These are phyloP conservation scores for Eimeria necatrix DNA, from an alignment of 169 alveolate species.

Conservation along the genomic window DNA sequence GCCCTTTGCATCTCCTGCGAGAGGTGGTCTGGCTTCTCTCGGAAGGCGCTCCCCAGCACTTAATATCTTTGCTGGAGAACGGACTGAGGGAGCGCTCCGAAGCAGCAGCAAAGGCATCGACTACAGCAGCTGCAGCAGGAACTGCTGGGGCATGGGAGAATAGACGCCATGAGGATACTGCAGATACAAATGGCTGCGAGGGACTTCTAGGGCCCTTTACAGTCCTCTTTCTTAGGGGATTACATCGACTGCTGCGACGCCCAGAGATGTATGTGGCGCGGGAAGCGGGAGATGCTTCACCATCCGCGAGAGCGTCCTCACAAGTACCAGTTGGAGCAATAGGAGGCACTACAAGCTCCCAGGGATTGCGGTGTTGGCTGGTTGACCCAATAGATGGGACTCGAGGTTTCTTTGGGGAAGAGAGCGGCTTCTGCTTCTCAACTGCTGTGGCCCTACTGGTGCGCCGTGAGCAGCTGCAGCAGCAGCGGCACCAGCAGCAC, in stretches of 20 bases:
- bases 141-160: background rate
- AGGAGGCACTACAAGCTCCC: background rate
- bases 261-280: background rate
- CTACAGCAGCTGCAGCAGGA: conserved; percentile 21
- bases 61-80: background rate
- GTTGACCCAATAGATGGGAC: conserved; percentile 62
- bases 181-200: background rate
- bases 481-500: conserved; percentile 32
- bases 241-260: conserved; percentile 64
- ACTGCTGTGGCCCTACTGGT: conserved; percentile 58
- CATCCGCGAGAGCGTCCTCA: background rate
- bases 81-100: background rate
- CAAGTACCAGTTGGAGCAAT: background rate
- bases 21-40: conserved; percentile 68
- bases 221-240: conserved; percentile 10
- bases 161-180: background rate
- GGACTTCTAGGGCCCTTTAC: conserved; percentile 6
- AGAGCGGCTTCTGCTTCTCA: conserved; percentile 36
- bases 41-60: conserved; percentile 48
- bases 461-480: conserved; percentile 50
- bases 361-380: conserved; percentile 31
- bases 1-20: background rate
- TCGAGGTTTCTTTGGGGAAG: conserved; percentile 11
- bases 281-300: background rate
- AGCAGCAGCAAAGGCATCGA: conserved; percentile 10